Conservation (phyloP, 768 basidiomycete species). For the Pisolithus orientalis region DNA sequence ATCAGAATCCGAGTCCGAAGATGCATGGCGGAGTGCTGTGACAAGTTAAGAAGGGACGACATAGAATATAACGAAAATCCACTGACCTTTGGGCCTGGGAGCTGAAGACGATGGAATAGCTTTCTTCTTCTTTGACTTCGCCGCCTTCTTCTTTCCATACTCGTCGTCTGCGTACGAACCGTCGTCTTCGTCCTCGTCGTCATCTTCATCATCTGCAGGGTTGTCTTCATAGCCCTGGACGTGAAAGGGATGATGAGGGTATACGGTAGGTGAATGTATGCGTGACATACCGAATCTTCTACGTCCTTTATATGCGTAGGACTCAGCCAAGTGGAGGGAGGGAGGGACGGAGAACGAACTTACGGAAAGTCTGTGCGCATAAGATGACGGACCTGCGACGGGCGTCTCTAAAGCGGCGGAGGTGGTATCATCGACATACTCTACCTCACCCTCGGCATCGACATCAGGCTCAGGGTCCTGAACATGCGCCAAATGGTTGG, state of each 20-base stretch:
- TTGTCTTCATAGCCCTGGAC: constrained; percentile 53
- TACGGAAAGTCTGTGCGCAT: constrained; percentile 58
- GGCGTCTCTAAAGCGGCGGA: constrained; percentile 32
- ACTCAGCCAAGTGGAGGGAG: constrained; percentile 1
- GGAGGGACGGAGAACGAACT: constrained; percentile 24
- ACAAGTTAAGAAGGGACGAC: constrained; percentile 5
- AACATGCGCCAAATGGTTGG: constrained; percentile 25
- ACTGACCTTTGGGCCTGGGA: constrained; percentile 54
- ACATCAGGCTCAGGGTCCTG: constrained; percentile 42
- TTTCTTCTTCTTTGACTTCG: constrained; percentile 62
- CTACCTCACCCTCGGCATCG: constrained; percentile 37
- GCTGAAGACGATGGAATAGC: constrained; percentile 33
- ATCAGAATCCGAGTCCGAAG: constrained; percentile 81
- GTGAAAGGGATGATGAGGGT: constrained; percentile 30
- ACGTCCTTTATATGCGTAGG: constrained; percentile 15
- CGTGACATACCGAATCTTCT: constrained; percentile 27
- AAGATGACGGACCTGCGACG: constrained; percentile 34
- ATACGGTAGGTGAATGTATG: constrained; percentile 7
- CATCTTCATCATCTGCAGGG: constrained; percentile 42
- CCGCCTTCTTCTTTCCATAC: constrained; percentile 62
- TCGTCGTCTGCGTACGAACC: constrained; percentile 76
- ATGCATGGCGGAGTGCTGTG: constrained; percentile 45
- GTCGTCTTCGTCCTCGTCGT: constrained; percentile 59
- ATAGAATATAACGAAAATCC: constrained; percentile 9
- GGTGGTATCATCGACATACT: constrained; percentile 32